Conservation (phyloP, 768 basidiomycete species). For the Trametes coccinea region DNA sequence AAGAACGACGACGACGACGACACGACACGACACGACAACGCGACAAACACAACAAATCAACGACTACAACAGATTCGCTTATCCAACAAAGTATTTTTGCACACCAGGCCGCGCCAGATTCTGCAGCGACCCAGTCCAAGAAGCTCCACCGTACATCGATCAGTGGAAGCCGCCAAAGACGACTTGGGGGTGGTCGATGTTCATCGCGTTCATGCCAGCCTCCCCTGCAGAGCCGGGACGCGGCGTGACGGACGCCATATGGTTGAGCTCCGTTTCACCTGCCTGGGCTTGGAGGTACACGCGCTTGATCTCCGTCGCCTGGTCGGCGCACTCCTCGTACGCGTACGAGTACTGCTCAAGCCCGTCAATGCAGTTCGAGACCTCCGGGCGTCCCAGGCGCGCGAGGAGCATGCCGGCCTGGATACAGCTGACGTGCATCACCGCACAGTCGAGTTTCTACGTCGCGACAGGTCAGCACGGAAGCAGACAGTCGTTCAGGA, state of each 20-base stretch:
- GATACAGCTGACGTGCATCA: slow-evolving; percentile 85
- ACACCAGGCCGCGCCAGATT: no score
- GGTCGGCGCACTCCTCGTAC: slow-evolving; percentile 83
- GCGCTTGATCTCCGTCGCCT: slow-evolving; percentile 63
- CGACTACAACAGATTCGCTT: background rate
- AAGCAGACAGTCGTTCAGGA: background rate
- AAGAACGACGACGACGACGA: slow-evolving; percentile 2
- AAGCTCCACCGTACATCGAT: background rate
- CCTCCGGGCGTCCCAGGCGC: slow-evolving; percentile 79
- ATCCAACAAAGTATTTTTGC: background rate
- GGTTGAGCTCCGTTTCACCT: slow-evolving; percentile 41
- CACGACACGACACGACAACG: background rate
- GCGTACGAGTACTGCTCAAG: slow-evolving; percentile 87
- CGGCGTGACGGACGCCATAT: slow-evolving; percentile 41
- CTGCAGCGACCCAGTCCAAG: background rate
- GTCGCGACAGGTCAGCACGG: background rate
- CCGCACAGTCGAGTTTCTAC: slow-evolving; percentile 80
- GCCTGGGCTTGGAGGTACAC: slow-evolving; percentile 44
- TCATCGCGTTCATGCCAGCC: slow-evolving; percentile 19
- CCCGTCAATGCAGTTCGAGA: slow-evolving; percentile 78
- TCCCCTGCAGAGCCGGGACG: slow-evolving; percentile 19
- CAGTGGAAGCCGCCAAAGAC: slow-evolving; percentile 5
- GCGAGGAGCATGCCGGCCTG: slow-evolving; percentile 84
- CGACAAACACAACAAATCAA: background rate
- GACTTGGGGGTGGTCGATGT: slow-evolving; percentile 20